A percentile compares a stretch with the other conserved stretches of the same genome.
Evolutionary conservation across 805 yeast genomes (phyloP).

Genomic region (Torulaspora franciscae): DNA sequence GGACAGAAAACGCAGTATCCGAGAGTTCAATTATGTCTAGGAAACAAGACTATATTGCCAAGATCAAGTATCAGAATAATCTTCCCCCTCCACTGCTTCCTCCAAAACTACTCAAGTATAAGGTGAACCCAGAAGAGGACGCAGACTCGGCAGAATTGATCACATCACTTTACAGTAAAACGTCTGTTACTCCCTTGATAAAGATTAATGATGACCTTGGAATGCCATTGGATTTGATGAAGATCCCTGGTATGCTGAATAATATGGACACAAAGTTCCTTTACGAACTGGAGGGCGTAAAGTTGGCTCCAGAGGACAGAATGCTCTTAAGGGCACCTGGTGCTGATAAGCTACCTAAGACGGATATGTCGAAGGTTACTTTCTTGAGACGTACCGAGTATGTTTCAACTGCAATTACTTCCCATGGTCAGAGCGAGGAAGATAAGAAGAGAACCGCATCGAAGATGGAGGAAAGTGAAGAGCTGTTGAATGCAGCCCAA

Average conservation of each 20-base stretch:
- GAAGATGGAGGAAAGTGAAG: conserved; percentile 24
- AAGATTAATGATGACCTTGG: conserved; percentile 62
- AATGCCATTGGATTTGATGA: conserved; percentile 67
- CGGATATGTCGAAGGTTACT: conserved; percentile 46
- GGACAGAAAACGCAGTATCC: background rate
- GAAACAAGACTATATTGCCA: conserved; percentile 75
- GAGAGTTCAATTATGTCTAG: conserved; percentile 35
- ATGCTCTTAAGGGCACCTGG: conserved; percentile 77
- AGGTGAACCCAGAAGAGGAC: conserved; percentile 38
- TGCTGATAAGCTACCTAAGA: conserved; percentile 34
- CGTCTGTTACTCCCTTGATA: conserved; percentile 61
- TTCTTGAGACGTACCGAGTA: conserved; percentile 94
- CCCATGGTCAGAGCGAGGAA: conserved; percentile 35
- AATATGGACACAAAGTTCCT: conserved; percentile 47
- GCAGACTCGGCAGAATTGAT: conserved; percentile 53
- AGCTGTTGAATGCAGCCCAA: conserved; percentile 25
- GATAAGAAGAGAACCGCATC: conserved; percentile 31
- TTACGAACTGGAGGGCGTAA: conserved; percentile 38
- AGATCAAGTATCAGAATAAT: conserved; percentile 75
- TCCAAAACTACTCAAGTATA: conserved; percentile 70
- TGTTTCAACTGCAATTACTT: conserved; percentile 52
- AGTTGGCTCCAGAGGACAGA: conserved; percentile 73
- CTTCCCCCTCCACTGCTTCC: conserved; percentile 92
- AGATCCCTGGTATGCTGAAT: conserved; percentile 64
- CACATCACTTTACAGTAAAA: conserved; percentile 67